Evolutionary conservation across 1,284 basidiomycete species (phyloP).

Genomic region (Cryptococcus sp.): DNA sequence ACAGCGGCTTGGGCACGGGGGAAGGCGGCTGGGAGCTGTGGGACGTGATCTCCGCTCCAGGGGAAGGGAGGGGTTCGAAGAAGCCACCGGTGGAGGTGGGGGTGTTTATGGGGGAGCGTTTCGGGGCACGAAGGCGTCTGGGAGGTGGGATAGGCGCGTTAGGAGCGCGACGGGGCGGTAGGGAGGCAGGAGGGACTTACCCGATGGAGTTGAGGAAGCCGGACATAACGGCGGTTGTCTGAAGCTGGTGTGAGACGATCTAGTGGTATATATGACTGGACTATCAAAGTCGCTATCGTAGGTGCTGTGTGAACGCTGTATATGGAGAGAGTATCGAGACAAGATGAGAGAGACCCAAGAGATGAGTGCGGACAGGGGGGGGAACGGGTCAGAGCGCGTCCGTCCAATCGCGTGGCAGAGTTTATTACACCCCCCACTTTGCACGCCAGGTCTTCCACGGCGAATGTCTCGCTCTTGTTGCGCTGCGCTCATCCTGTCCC

Average conservation of each 20-base stretch:
- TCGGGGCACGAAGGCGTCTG: conserved; percentile 48
- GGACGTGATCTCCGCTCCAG: conserved; percentile 32
- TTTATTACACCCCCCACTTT: too few species aligned
- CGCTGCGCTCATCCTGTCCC: too few species aligned
- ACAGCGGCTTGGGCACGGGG: conserved; percentile 58
- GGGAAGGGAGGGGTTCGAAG: conserved; percentile 43
- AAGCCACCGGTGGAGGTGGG: conserved; percentile 26
- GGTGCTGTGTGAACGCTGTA: too few species aligned
- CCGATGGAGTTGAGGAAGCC: conserved; percentile 49
- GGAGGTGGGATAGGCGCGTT: not conserved
- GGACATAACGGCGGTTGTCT: conserved; percentile 28
- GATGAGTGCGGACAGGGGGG: too few species aligned
- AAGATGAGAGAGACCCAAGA: too few species aligned
- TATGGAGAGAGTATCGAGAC: too few species aligned
- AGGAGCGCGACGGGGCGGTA: not conserved
- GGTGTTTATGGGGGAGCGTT: conserved; percentile 37
- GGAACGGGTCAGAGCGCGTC: too few species aligned
- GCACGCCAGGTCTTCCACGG: too few species aligned
- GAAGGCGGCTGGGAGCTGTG: conserved; percentile 14
- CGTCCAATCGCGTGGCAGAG: not conserved
- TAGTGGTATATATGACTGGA: not conserved
- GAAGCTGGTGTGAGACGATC: too few species aligned
- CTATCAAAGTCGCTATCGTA: not conserved
- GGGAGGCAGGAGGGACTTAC: conserved; percentile 19
- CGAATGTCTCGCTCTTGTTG: not conserved